A percentile compares a stretch with the other conserved stretches of the same genome.
These are phyloP conservation scores for Terfezia claveryi DNA, from an alignment of 495 filamentous ascomycete species.

Conservation along the genomic window DNA sequence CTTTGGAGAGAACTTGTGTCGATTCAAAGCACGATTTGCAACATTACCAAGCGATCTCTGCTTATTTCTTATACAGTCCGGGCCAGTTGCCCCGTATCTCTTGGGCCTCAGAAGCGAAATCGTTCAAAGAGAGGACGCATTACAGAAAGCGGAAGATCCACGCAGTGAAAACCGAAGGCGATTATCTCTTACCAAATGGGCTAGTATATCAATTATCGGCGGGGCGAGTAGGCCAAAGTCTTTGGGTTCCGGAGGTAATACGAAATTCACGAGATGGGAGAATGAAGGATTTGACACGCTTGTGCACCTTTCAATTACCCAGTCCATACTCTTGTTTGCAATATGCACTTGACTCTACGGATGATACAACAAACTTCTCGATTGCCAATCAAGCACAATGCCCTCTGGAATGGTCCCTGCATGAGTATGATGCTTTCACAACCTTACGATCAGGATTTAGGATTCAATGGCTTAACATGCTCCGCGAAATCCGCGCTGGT, in stretches of 20 bases:
- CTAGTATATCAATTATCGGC: no score
- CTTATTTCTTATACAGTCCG: no score
- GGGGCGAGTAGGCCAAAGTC: no score
- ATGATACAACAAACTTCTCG: slow-evolving; percentile 22
- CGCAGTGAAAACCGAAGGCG: no score
- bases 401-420: slow-evolving; percentile 25
- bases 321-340: slow-evolving; percentile 21
- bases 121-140: no score
- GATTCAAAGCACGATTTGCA: slow-evolving; percentile 22
- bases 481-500: slow-evolving; percentile 27
- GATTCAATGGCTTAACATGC: slow-evolving; percentile 35
- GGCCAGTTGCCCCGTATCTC: no score
- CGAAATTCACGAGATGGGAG: slow-evolving; percentile 1
- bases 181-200: no score
- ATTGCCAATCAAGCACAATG: slow-evolving; percentile 27
- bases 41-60: no score
- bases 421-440: slow-evolving; percentile 30
- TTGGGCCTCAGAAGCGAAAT: no score
- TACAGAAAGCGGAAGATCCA: no score
- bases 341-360: slow-evolving; percentile 19
- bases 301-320: slow-evolving; percentile 21
- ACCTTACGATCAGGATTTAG: slow-evolving; percentile 26
- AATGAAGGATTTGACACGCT: slow-evolving; percentile 20
- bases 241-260: background rate
- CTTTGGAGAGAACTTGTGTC: slow-evolving; percentile 25